Evolutionary conservation across 805 yeast species (phyloP).

Genomic region (Metschnikowia cerradonensis): DNA sequence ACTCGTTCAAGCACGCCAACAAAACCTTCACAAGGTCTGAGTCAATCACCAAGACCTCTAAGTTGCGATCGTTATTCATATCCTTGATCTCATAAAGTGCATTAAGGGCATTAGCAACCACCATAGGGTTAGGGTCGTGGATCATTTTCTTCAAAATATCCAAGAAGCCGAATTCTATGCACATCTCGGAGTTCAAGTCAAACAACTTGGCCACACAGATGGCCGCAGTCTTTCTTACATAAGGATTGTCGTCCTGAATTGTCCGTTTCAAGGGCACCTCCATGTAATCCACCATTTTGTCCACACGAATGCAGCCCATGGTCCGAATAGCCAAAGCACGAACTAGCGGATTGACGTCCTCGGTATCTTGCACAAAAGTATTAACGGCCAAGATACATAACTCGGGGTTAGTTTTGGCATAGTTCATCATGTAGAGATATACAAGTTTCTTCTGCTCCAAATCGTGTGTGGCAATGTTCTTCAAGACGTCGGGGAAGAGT

Average conservation of each 20-base stretch:
- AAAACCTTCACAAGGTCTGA: constrained; percentile 52
- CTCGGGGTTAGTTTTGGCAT: constrained; percentile 95
- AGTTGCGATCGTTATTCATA: constrained; percentile 48
- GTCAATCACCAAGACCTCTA: constrained; percentile 36
- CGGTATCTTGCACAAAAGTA: constrained; percentile 92
- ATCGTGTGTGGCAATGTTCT: constrained; percentile 95
- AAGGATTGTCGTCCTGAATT: constrained; percentile 88
- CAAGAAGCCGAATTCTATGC: constrained; percentile 84
- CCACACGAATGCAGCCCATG: constrained; percentile 97
- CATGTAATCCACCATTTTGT: constrained; percentile 91
- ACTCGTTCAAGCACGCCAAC: constrained; percentile 84
- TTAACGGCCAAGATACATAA: constrained; percentile 93
- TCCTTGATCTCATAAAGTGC: constrained; percentile 81
- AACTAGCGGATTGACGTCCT: constrained; percentile 93
- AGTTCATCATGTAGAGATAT: constrained; percentile 91
- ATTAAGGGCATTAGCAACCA: constrained; percentile 88
- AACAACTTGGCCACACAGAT: constrained; percentile 94
- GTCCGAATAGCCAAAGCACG: constrained; percentile 96
- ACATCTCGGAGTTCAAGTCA: constrained; percentile 75
- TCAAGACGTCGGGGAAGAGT: constrained; percentile 90
- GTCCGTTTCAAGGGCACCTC: constrained; percentile 85
- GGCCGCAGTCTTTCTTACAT: constrained; percentile 96
- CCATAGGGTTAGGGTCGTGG: constrained; percentile 93
- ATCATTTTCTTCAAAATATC: constrained; percentile 61
- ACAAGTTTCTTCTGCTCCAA: constrained; percentile 95